A percentile compares a stretch with the other conserved stretches of the same genome.
These are phyloP conservation scores for Calocybe indica DNA, from an alignment of 768 basidiomycete species.

Conservation along the genomic window DNA sequence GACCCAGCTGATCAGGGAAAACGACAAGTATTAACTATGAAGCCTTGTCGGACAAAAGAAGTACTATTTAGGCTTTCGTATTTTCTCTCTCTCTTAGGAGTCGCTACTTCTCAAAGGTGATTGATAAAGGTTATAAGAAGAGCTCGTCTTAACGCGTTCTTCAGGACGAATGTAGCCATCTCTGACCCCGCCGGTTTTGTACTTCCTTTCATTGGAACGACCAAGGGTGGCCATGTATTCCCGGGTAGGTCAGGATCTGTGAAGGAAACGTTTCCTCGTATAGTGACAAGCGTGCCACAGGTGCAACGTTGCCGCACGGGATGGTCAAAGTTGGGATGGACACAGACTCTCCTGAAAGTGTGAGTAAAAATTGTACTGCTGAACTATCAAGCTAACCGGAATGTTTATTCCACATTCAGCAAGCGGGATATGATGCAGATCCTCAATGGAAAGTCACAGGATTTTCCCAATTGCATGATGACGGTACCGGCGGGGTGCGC, in stretches of 20 bases:
- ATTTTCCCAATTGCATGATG: constrained; percentile 60
- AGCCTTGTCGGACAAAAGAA: no score
- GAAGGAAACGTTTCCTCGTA: neutral
- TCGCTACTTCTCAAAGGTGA: no score
- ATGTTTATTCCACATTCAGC: constrained; percentile 19
- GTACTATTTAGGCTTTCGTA: no score
- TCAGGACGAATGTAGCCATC: constrained; percentile 3
- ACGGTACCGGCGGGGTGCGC: constrained; percentile 55
- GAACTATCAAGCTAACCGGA: neutral
- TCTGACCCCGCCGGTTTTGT: constrained; percentile 40
- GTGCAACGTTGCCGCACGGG: constrained; percentile 63
- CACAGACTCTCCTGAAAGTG: constrained; percentile 58
- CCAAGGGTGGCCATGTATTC: constrained; percentile 61
- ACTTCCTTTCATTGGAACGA: constrained; percentile 59
- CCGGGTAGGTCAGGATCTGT: constrained; percentile 35
- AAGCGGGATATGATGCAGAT: constrained; percentile 41
- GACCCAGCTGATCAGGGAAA: no score
- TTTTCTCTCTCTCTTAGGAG: no score
- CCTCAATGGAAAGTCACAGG: constrained; percentile 42
- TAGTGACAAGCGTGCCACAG: constrained; percentile 18
- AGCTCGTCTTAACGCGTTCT: no score
- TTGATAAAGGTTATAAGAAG: no score
- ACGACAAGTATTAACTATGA: no score
- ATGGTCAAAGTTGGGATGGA: constrained; percentile 68
- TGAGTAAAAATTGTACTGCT: constrained; percentile 16